phyloP scores from a whole-genome alignment of 306 rosid genomes.

The Benincasa hispida region DNA sequence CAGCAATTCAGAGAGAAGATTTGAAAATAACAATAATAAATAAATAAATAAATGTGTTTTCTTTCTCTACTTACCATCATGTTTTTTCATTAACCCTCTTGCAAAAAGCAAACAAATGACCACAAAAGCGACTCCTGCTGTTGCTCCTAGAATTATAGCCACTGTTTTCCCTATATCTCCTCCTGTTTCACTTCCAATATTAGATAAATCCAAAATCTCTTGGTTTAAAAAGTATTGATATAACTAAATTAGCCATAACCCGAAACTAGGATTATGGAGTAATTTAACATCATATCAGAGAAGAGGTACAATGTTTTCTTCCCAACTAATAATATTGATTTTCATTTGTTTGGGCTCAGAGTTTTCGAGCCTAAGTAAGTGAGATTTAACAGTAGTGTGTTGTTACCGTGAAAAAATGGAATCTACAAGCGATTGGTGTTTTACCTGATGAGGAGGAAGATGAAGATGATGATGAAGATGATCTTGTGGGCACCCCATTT shows the following conservation, averaged over 20 bases:
- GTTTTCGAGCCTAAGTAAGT: not conserved
- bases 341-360: no score
- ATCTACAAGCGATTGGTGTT: not conserved
- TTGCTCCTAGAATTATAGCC: slow-evolving; percentile 82
- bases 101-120: slow-evolving; percentile 73
- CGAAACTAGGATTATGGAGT: no score
- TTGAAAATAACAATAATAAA: not conserved
- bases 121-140: slow-evolving; percentile 68
- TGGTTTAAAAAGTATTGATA: not conserved
- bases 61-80: slow-evolving; percentile 46
- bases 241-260: no score
- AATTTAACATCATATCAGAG: not conserved
- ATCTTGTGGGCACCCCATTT: slow-evolving; percentile 71
- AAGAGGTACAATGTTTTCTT: not conserved
- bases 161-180: slow-evolving; percentile 68
- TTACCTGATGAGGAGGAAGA: slow-evolving; percentile 57
- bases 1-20: not conserved
- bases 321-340: not conserved
- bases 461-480: slow-evolving; percentile 38
- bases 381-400: not conserved
- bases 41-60: not conserved
- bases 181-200: slow-evolving; percentile 37
- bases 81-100: slow-evolving; percentile 66
- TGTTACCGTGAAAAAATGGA: not conserved
- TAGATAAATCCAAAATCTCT: not conserved